Evolutionary conservation across 1,284 basidiomycete species (phyloP).

Genomic region (Leccinum griseonigrum): DNA sequence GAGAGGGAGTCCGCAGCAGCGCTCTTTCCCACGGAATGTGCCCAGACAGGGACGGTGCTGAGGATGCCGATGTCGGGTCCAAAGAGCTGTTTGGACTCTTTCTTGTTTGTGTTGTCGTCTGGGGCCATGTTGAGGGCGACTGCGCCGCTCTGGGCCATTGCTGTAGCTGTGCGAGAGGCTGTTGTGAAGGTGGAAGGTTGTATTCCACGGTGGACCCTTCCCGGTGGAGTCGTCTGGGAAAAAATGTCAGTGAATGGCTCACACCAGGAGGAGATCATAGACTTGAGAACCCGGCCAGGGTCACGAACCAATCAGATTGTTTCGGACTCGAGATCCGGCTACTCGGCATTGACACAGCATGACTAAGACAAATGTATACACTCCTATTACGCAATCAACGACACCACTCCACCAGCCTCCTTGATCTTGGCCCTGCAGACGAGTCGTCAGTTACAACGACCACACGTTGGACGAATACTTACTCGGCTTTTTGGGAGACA

Average conservation of each 20-base stretch:
- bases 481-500: conserved; percentile 89
- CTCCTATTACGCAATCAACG: conserved; percentile 83
- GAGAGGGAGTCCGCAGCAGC: conserved; percentile 29
- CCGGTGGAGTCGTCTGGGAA: conserved; percentile 46
- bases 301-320: conserved; percentile 11
- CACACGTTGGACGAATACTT: conserved; percentile 34
- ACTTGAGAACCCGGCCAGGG: no score
- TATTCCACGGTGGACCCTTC: conserved; percentile 48
- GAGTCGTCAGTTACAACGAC: conserved; percentile 8
- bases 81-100: conserved; percentile 55
- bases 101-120: conserved; percentile 19
- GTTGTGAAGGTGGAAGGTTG: conserved; percentile 48
- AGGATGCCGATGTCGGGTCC: conserved; percentile 65
- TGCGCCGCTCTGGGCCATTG: conserved; percentile 41
- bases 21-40: conserved; percentile 35
- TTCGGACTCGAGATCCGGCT: conserved; percentile 13
- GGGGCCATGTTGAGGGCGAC: conserved; percentile 40
- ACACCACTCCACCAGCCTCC: conserved; percentile 92
- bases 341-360: conserved; percentile 5
- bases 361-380: not conserved
- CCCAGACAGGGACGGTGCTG: conserved; percentile 43
- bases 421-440: conserved; percentile 73
- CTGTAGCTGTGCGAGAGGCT: conserved; percentile 43
- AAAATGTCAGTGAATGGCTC: conserved; percentile 5
- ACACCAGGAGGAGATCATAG: conserved; percentile 35